Evolutionary conservation across 148 eudicot species (phyloP).

Genomic region (Rhododendron simsii): DNA sequence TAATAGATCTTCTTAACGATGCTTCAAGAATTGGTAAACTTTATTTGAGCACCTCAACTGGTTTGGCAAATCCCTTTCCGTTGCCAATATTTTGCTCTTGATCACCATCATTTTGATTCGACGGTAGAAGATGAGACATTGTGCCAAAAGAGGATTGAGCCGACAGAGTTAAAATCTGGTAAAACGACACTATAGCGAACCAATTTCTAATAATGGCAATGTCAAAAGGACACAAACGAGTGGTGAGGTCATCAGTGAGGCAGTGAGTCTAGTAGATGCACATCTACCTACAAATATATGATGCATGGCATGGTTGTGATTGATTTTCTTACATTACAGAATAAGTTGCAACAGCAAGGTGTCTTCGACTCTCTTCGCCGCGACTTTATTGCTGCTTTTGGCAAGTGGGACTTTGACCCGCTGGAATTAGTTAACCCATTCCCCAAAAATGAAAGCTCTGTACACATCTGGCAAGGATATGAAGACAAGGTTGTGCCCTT

Average conservation of each 20-base stretch:
- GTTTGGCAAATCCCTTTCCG: not conserved
- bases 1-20: not conserved
- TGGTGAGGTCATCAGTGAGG: not conserved
- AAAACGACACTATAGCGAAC: not conserved
- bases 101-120: not conserved
- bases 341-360: conserved; percentile 18
- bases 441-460: conserved; percentile 31
- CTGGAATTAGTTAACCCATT: conserved; percentile 31
- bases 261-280: not conserved
- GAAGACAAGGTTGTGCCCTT: conserved; percentile 45
- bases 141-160: not conserved
- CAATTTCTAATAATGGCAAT: not conserved
- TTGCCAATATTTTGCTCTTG: not conserved
- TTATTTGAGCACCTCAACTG: not conserved
- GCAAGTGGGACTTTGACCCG: conserved; percentile 53
- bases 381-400: conserved; percentile 32
- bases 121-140: not conserved
- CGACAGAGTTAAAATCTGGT: not conserved
- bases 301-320: not conserved
- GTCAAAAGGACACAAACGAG: not conserved
- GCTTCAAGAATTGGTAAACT: not conserved
- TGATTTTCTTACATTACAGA: conserved; percentile 12
- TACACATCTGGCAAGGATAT: conserved; percentile 48
- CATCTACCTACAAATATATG: not conserved
- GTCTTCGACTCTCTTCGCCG: conserved; percentile 37